Base-by-base conservation (phyloP, 2,329 filamentous ascomycete genomes). In the Setomelanomma holmii region DNA sequence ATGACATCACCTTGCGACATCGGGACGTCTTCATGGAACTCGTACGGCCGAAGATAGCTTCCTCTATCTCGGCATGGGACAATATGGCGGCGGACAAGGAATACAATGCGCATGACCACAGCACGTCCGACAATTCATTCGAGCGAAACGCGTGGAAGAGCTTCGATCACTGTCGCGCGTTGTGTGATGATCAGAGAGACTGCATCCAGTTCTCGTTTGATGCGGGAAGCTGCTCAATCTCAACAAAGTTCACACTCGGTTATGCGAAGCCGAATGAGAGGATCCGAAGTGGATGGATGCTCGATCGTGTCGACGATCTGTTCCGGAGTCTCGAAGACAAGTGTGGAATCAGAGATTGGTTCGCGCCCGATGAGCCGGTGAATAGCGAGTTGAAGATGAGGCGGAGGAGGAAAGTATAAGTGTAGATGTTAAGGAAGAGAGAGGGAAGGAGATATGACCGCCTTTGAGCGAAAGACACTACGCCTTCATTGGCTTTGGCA, bases 161-260 rank as follows among this genome's bases (percentile, higher is more conserved):
- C 0, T 73, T 72, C 23, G 59, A 66, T 22, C 68, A 74, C 38
- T 75, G 73, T 23, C 69, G 60, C 36, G 64, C 60, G 14, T 51
- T 73, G 2, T 75, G 73, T 50, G 72, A 74, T 19, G 67, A 60
- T 24, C 67, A 66, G 44, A 55, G 52, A 8, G 59, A 66, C 24
- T 75, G 73, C 45, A 48, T 75, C 2, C 71, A 75, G 23, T 74
- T 74, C 51, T 69, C 69, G 0, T 75, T 71, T 42, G 61, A 70
- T 8, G 58, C 61, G 4, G 70, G 70, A 5, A 68, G 60, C 42
- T 75, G 73, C 50, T 64, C 61, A 1, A 56, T 72, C 1, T 69
- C 67, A 3, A 58, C 51, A 2, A 60, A 64, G 3, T 73, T 75
- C 49, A 60, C 59, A 5, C 51, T 74, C 1, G 73, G 73, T 12